These are phyloP conservation scores for Quercus dentata DNA, from an alignment of 306 rosid species.

Conservation along the genomic window DNA sequence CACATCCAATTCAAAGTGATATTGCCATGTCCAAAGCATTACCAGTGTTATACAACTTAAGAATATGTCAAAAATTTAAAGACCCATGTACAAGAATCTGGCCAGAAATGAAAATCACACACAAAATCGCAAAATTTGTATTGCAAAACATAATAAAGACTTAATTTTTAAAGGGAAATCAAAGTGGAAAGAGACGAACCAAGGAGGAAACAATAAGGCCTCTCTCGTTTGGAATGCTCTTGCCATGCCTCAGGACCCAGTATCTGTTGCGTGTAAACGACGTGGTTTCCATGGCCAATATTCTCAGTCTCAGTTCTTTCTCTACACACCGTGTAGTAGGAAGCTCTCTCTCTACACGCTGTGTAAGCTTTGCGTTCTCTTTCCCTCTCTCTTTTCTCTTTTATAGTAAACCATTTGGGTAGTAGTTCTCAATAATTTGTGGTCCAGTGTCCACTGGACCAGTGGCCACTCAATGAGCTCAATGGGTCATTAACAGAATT, in stretches of 20 bases:
- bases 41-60: background rate
- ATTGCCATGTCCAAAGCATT: background rate
- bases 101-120: background rate
- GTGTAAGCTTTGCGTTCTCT: no score
- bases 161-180: background rate
- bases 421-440: no score
- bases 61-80: background rate
- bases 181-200: conserved; percentile 27
- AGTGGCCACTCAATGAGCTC: no score
- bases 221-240: conserved; percentile 82
- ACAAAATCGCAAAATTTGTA: background rate
- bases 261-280: conserved; percentile 48
- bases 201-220: conserved; percentile 79
- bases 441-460: no score
- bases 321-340: no score
- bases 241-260: conserved; percentile 89
- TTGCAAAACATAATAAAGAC: background rate
- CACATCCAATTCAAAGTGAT: background rate
- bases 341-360: no score
- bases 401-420: no score
- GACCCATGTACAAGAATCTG: background rate
- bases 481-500: no score
- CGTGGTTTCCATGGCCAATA: conserved; percentile 28
- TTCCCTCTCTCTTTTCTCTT: no score
- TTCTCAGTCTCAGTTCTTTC: background rate